Evolutionary conservation across 1,284 basidiomycete genomes (phyloP).

Genomic region (Fomitopsis schrenkii): DNA sequence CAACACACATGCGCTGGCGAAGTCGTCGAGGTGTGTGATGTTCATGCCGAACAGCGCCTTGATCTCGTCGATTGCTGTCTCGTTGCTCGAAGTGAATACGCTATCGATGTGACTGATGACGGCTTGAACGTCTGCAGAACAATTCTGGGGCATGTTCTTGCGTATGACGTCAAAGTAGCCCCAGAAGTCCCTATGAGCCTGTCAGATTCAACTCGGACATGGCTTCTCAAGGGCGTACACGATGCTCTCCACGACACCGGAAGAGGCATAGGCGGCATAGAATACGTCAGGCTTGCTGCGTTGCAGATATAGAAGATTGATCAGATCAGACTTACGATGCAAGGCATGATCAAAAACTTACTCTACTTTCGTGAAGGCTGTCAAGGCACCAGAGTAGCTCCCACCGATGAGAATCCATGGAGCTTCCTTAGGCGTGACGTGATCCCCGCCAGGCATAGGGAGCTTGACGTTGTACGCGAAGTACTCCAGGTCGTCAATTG

Average conservation of each 20-base stretch:
- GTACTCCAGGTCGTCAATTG: slow-evolving; percentile 68
- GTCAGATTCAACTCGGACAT: no score
- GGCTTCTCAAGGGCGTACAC: slow-evolving; percentile 31
- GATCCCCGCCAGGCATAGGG: slow-evolving; percentile 61
- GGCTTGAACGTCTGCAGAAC: slow-evolving; percentile 62
- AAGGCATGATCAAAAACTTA: slow-evolving; percentile 24
- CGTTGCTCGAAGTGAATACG: slow-evolving; percentile 42
- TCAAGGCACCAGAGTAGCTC: slow-evolving; percentile 66
- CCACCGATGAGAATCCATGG: slow-evolving; percentile 71
- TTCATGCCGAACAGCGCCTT: slow-evolving; percentile 55
- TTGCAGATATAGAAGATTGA: background rate
- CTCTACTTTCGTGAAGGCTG: slow-evolving; percentile 71
- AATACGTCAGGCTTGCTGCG: slow-evolving; percentile 62
- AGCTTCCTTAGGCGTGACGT: slow-evolving; percentile 50
- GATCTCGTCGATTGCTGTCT: slow-evolving; percentile 40
- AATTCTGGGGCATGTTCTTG: slow-evolving; percentile 64
- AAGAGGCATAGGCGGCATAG: slow-evolving; percentile 65
- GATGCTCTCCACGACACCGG: slow-evolving; percentile 67
- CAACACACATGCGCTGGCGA: slow-evolving; percentile 44
- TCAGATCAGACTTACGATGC: background rate
- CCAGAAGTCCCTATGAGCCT: slow-evolving; percentile 52
- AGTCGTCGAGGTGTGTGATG: slow-evolving; percentile 56
- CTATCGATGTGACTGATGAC: slow-evolving; percentile 58
- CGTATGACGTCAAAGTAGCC: slow-evolving; percentile 67
- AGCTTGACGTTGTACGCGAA: slow-evolving; percentile 64